Percentiles rank a stretch among this genome's conserved stretches.
Evolutionary conservation across 2,329 filamentous ascomycete species (phyloP).

Genomic region (Magnaporthales sp.): DNA sequence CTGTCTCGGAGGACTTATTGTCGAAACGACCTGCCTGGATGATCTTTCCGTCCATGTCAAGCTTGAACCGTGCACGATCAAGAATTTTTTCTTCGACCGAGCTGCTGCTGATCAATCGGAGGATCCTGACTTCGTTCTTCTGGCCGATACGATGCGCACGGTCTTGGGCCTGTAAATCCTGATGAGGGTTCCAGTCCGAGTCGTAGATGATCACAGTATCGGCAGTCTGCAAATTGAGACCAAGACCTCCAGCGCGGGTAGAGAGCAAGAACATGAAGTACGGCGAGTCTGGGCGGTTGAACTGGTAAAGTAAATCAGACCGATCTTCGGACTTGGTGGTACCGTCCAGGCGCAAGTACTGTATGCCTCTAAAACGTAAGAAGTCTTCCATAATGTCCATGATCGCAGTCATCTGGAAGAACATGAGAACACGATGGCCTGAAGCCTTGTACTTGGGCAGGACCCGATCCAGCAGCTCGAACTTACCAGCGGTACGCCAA

Average conservation of each 20-base stretch:
- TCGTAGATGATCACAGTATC: slow-evolving; percentile 99
- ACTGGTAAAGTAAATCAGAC: slow-evolving; percentile 77
- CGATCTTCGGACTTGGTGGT: slow-evolving; percentile 97
- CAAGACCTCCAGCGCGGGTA: slow-evolving; percentile 93
- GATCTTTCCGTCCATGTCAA: slow-evolving; percentile 99
- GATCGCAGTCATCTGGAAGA: slow-evolving; percentile 99
- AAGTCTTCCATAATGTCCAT: slow-evolving; percentile 99
- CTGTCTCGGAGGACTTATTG: slow-evolving; percentile 97
- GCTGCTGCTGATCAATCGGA: slow-evolving; percentile 91
- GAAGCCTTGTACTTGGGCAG: slow-evolving; percentile 88
- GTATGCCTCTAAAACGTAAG: slow-evolving; percentile 70
- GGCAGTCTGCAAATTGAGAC: slow-evolving; percentile 92
- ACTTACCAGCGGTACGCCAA: slow-evolving; percentile 95
- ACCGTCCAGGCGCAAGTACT: slow-evolving; percentile 89
- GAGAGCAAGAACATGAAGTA: slow-evolving; percentile 99
- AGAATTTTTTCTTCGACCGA: slow-evolving; percentile 98
- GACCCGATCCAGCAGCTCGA: slow-evolving; percentile 86
- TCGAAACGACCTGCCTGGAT: slow-evolving; percentile 99
- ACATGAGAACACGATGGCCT: slow-evolving; percentile 95
- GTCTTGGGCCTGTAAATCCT: slow-evolving; percentile 98
- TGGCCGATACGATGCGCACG: slow-evolving; percentile 99
- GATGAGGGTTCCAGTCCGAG: slow-evolving; percentile 98
- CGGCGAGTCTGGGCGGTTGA: slow-evolving; percentile 82
- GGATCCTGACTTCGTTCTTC: slow-evolving; percentile 97
- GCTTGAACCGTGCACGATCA: slow-evolving; percentile 92